Conservation (phyloP, 176 grass and related monocot genomes). For the Aegilops sharonensis region DNA sequence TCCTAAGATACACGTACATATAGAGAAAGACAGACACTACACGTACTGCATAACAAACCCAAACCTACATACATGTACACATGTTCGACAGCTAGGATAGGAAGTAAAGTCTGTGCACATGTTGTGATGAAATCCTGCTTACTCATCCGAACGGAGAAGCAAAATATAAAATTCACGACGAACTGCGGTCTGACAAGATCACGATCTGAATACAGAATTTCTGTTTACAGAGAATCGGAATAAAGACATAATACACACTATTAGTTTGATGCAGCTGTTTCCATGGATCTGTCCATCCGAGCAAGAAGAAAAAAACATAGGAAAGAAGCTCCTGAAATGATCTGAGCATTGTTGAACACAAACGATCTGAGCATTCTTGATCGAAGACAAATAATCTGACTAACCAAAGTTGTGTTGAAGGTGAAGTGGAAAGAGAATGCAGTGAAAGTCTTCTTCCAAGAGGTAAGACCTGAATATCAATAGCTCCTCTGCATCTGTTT, state of each 20-base stretch:
- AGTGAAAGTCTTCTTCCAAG: background rate
- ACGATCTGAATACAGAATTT: background rate
- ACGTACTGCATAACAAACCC: no score
- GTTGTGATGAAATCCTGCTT: no score
- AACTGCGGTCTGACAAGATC: background rate
- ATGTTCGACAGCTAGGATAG: no score
- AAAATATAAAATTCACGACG: background rate
- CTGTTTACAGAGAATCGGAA: no score
- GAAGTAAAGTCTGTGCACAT: no score
- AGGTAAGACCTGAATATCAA: conserved; percentile 1
- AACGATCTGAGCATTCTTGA: background rate
- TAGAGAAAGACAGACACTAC: no score
- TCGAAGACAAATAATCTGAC: background rate
- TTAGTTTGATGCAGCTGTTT: background rate
- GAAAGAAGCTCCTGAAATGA: background rate
- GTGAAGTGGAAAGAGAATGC: background rate
- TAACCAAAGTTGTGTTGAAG: background rate
- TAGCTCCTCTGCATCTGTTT: background rate
- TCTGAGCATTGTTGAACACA: background rate
- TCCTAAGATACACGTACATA: no score
- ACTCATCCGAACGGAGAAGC: background rate
- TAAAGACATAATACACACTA: no score
- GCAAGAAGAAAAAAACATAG: background rate
- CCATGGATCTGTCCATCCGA: background rate
- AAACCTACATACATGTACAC: no score